Conservation (phyloP, 2,329 filamentous ascomycete species). For the Sporothrix mexicana region DNA sequence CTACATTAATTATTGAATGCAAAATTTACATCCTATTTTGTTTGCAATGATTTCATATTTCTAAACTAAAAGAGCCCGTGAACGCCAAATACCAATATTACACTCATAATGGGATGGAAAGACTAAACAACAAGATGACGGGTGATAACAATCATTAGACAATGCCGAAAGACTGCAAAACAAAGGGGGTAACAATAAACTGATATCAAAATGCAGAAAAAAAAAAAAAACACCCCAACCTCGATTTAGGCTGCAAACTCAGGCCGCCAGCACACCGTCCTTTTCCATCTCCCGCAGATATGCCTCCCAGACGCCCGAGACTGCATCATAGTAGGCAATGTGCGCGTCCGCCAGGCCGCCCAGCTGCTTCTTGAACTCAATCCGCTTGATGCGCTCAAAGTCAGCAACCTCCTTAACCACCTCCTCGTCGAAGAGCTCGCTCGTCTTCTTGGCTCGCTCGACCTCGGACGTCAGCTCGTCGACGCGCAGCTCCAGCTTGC, state of each 20-base stretch:
- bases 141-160: background rate
- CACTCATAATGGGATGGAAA: background rate
- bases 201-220: background rate
- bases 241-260: background rate
- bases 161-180: background rate
- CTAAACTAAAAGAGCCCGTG: background rate
- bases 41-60: background rate
- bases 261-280: slow-evolving; percentile 53
- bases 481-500: slow-evolving; percentile 90
- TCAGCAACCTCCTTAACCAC: slow-evolving; percentile 90
- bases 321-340: slow-evolving; percentile 81
- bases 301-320: slow-evolving; percentile 83
- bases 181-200: background rate
- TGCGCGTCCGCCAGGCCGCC: slow-evolving; percentile 84
- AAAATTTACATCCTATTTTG: background rate
- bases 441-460: slow-evolving; percentile 82
- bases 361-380: slow-evolving; percentile 88
- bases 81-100: slow-evolving; percentile 23
- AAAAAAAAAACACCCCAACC: slow-evolving; percentile 9
- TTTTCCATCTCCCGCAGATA: slow-evolving; percentile 90
- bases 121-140: background rate
- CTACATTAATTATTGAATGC: background rate
- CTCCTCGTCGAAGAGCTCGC: slow-evolving; percentile 94
- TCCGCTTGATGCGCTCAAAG: slow-evolving; percentile 94
- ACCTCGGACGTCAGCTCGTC: slow-evolving; percentile 90